Evolutionary conservation across 306 rosid species (phyloP), one percentile per base, ranked within the genome.

Genomic region (Gillenia trifoliata): DNA sequence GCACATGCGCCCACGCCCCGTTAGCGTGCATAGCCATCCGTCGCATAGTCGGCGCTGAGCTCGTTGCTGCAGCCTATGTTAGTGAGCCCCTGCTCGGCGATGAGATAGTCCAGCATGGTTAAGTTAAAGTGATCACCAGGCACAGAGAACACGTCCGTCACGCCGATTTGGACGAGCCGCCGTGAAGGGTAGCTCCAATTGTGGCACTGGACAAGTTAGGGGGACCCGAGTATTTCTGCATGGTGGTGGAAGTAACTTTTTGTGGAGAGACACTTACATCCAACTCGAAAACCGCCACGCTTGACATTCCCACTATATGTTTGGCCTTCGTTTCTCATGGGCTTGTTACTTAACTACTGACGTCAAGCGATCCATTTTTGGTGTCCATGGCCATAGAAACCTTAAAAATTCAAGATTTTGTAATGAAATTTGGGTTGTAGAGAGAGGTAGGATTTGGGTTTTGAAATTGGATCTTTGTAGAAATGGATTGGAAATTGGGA

Each of bases 61-160:
- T 93, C 98, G 72, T 86, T 91, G 60, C 98, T 91, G 77, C 97
- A 93, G 20, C 98, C 98, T 11, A 94, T 5, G n/a, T 81, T 33
- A 50, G 82, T 90, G 31, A 94, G 90, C 10, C 73, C 85, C 0
- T 91, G 87, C 78, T 94, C 94, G 0, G 89, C 94, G 15, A 91
- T 77, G 52, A 94, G 85, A 41, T 94, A 89, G 64, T 94, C 98
- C 6, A 91, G 93, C 0, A 94, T 91, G 0, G 90, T 77, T 4
- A 94, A 86, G 86, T 88, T 94, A 76, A 89, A 94, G 83, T n/a
- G n/a, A n/a, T 94, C 98, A 0, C 98, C 98, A 57, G 97, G 98
- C 31, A 94, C 98, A 5, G 97, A 68, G 82, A 94, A 94, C 0
- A 94, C 86, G 47, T 94, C 97, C 3, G 91, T 85, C 75, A 91